phyloP scores from a whole-genome alignment of 2,329 filamentous ascomycete genomes.

The Chaetomium sp. region DNA sequence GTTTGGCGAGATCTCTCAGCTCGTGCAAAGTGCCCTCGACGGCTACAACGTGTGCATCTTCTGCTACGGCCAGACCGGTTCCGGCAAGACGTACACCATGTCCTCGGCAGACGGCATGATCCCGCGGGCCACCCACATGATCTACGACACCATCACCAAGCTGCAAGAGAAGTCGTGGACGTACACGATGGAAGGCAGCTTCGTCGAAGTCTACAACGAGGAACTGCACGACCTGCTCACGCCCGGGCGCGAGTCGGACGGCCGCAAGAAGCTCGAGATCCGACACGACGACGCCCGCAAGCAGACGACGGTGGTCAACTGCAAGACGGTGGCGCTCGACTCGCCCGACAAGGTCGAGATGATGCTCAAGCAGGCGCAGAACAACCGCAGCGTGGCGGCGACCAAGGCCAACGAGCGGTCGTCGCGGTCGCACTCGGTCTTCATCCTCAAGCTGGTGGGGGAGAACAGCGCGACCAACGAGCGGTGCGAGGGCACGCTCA shows the following conservation, averaged over 20 bases:
- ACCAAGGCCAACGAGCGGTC: conserved; percentile 98
- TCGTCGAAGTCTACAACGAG: conserved; percentile 98
- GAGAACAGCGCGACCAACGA: conserved; percentile 76
- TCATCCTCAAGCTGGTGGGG: conserved; percentile 80
- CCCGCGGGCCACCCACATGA: conserved; percentile 86
- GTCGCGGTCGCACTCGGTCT: conserved; percentile 92
- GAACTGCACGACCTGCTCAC: conserved; percentile 86
- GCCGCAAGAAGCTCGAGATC: conserved; percentile 85
- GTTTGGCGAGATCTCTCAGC: conserved; percentile 94
- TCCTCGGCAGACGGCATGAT: conserved; percentile 92
- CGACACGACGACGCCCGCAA: conserved; percentile 81
- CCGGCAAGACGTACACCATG: conserved; percentile 97
- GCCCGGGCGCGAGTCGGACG: conserved; percentile 63
- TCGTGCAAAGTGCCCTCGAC: conserved; percentile 93
- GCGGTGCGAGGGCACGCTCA: conserved; percentile 87
- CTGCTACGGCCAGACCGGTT: conserved; percentile 96
- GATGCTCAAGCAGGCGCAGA: conserved; percentile 77
- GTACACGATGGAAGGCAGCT: conserved; percentile 92
- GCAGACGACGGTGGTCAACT: conserved; percentile 79
- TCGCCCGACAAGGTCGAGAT: conserved; percentile 77
- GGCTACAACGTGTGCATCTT: conserved; percentile 99
- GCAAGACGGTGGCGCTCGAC: conserved; percentile 74
- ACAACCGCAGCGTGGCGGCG: conserved; percentile 88
- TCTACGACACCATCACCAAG: conserved; percentile 82
- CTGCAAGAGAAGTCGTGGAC: conserved; percentile 90